Base-by-base conservation (phyloP, 495 filamentous ascomycete species). In the Aspergillus heteromorphus region DNA sequence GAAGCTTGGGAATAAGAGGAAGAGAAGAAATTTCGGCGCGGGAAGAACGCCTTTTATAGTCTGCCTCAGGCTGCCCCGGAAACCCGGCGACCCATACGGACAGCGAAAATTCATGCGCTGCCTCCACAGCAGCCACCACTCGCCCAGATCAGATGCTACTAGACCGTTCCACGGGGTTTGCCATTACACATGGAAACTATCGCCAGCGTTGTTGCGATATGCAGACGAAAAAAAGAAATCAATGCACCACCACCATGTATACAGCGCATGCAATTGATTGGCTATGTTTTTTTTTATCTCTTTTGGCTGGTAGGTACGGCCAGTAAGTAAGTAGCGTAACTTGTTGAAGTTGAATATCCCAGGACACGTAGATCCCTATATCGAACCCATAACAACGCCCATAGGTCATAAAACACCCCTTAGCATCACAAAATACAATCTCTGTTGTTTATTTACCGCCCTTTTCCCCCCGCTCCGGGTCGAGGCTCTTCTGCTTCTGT, bases 401-500 rank as follows among this genome's bases (percentile, higher is more conserved):
- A 47, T 30, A 16, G 14, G n/a, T n/a, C n/a, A n/a, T n/a, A 1
- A 17, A 7, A 7, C 6, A 45, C 17, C 23, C 9, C 23, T 29
- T 20, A 27, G 27, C 27, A 1, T 47, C 1, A n/a, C 6, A n/a
- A 10, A 23, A 13, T 1, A 16, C n/a, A n/a, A n/a, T n/a, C n/a
- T n/a, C n/a, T 7, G 8, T 13, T 13, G 3, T 27, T 45, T 29
- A 47, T 47, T 29, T 47, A n/a, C 43, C 43, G 9, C 21, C 21
- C 23, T 29, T 47, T 16, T 47, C 43, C 3, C 29, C 11, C 9
- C 29, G 20, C 2, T n/a, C 21, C n/a, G 43, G 43, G 20, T 47
- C 19, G 45, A 78, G 72, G 49, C 61, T 63, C 74, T 91, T 95
- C 69, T 91, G 89, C 59, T 79, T 81, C 47, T 84, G 81, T 50